Base-by-base conservation (phyloP, 495 filamentous ascomycete genomes). In the Glarea lozoyensis region DNA sequence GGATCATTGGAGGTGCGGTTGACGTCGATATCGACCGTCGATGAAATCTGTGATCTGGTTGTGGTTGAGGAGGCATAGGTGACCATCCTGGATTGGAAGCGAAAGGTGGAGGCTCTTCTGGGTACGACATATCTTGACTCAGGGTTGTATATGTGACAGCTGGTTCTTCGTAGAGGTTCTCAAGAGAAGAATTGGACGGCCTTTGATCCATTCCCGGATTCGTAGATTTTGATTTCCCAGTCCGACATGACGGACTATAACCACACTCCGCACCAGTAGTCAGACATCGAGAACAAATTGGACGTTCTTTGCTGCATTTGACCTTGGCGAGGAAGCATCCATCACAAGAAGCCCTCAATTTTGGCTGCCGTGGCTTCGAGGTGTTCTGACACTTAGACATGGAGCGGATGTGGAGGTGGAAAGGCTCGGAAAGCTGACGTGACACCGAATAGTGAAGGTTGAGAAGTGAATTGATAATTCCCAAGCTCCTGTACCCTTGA, bases 271-370 rank as follows among this genome's bases (percentile, higher is more conserved):
- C 60, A 4, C 70, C 70, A 35, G 59, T 66, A 10, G 60, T 47
- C 11, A 73, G 55, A 43, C 70, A 75, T 15, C 70, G 64, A 17
- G 60, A 57, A 49, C 70, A 75, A 37, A 71, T 55, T 3, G 70
- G 69, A 30, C 65, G 59, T 1, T 56, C 57, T 45, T 73, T 75
- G 45, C 65, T 67, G 54, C 70, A 75, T 46, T 72, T 73, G 57
- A 75, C 68, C 49, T 75, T 75, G 29, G 70, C 69, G 22, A 70
- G 53, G 44, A 72, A 69, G 53, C 70, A 75, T n/a, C 66, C 67
- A 49, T 75, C 70, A 53, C 70, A 75, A 25, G 70, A 73, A 21
- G 65, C 67, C 31, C 69, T 62, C 37, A 73, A 60, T 18, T 68
- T 60, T 31, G 59, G 60, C 42, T 59, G 61, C 37, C 57, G 68